Evolutionary conservation across 768 basidiomycete species (phyloP).

Genomic region (Coprinopsis sp.): DNA sequence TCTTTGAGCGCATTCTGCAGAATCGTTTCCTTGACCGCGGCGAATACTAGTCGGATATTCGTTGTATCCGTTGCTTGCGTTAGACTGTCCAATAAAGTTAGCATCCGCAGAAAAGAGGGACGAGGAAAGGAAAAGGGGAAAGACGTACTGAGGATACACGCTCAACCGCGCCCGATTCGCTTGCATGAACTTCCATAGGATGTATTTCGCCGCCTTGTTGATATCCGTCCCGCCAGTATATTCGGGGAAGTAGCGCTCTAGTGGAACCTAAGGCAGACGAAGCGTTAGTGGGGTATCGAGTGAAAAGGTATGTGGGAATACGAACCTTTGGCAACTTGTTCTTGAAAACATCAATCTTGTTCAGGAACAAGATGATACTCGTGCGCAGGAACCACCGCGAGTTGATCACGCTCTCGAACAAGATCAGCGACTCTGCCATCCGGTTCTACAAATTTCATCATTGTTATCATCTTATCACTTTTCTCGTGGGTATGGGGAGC

Average conservation of each 20-base stretch:
- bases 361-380: constrained; percentile 87
- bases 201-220: constrained; percentile 92
- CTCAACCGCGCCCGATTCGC: constrained; percentile 79
- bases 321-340: constrained; percentile 68
- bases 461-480: too few species aligned
- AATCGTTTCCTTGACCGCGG: constrained; percentile 91
- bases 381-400: constrained; percentile 91
- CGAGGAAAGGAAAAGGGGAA: neutral
- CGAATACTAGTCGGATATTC: constrained; percentile 78
- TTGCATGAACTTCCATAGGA: constrained; percentile 93
- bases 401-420: constrained; percentile 91
- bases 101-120: constrained; percentile 18
- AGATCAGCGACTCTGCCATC: constrained; percentile 86
- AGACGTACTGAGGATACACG: constrained; percentile 62
- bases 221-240: constrained; percentile 87
- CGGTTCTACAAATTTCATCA: constrained; percentile 58
- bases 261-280: constrained; percentile 46
- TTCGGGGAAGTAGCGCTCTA: constrained; percentile 81
- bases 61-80: constrained; percentile 88
- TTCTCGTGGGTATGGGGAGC: neutral
- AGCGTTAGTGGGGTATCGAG: constrained; percentile 2
- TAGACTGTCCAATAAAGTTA: constrained; percentile 38
- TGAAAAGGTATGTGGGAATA: constrained; percentile 17
- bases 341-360: constrained; percentile 92
- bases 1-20: constrained; percentile 84